A percentile compares a stretch with the other conserved stretches of the same genome.
phyloP scores from a whole-genome alignment of 208 protist genomes.

The Balamuthia mandrillaris region DNA sequence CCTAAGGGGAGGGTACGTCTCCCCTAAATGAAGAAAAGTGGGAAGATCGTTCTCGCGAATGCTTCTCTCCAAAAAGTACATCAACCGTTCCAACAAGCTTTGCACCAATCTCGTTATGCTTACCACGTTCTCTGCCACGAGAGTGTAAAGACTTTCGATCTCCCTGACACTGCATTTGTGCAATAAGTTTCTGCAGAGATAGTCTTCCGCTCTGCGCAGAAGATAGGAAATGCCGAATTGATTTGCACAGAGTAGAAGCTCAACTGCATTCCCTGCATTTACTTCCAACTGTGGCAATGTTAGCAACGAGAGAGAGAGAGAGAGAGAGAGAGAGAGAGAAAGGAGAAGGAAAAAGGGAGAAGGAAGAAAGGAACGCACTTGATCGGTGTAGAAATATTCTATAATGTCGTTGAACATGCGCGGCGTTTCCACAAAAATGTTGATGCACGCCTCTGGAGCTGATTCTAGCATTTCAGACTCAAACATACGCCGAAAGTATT shows the following conservation, averaged over 20 bases:
- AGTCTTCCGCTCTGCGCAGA: neutral
- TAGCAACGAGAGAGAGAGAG: neutral
- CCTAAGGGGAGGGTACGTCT: conserved; percentile 17
- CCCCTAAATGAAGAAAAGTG: neutral
- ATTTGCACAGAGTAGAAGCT: conserved; percentile 35
- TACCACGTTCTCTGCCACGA: neutral
- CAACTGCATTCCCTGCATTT: conserved; percentile 22
- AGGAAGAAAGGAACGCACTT: neutral
- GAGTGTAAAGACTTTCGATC: neutral
- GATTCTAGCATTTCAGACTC: conserved; percentile 26
- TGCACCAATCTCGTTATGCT: neutral
- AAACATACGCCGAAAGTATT: conserved; percentile 33
- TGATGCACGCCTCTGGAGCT: conserved; percentile 23
- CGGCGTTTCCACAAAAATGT: conserved; percentile 26
- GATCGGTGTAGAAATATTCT: conserved; percentile 31
- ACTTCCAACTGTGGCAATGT: conserved; percentile 20
- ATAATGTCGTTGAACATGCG: neutral
- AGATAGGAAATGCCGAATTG: conserved; percentile 32
- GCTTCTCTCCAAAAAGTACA: conserved; percentile 9
- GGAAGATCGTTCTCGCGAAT: neutral
- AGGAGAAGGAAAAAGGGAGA: neutral
- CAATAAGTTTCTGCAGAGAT: neutral
- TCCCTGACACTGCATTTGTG: neutral
- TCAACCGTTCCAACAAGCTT: neutral
- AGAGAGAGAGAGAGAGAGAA: neutral